Conservation (phyloP, 228 moss, liverwort and hornwort species). For the Sphagnum magellanicum region DNA sequence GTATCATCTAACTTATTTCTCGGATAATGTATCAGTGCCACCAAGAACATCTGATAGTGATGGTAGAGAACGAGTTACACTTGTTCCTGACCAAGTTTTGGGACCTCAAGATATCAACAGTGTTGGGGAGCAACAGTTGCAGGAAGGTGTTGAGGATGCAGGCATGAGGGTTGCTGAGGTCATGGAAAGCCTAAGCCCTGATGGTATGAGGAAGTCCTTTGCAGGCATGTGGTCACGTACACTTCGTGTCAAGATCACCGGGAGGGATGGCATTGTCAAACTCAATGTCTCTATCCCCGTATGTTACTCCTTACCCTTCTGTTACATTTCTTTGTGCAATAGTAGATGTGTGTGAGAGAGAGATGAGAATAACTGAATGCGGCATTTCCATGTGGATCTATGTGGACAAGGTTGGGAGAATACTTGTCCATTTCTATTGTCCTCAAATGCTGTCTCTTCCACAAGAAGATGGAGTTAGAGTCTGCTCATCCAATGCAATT, state of each 20-base stretch:
- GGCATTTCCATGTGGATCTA: too few relatives aligned
- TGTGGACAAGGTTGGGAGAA: too few relatives aligned
- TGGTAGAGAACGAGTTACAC: constrained; percentile 16
- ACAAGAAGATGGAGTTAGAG: too few relatives aligned
- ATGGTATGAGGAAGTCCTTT: constrained; percentile 38
- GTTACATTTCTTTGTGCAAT: background rate
- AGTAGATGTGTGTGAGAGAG: too few relatives aligned
- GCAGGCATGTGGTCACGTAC: constrained; percentile 69
- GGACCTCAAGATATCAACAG: constrained; percentile 6
- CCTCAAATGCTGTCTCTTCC: too few relatives aligned
- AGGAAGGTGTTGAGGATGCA: constrained; percentile 9
- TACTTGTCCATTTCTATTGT: too few relatives aligned
- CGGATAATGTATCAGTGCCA: constrained; percentile 2
- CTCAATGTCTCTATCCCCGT: constrained; percentile 83
- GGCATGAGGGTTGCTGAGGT: constrained; percentile 31
- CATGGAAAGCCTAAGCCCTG: constrained; percentile 31
- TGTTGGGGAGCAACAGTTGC: background rate
- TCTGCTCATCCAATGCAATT: too few relatives aligned
- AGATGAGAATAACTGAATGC: too few relatives aligned
- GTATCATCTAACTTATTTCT: background rate
- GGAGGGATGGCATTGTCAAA: constrained; percentile 62
- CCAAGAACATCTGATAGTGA: constrained; percentile 19
- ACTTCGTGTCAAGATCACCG: constrained; percentile 73
- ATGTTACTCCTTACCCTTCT: constrained; percentile 14
- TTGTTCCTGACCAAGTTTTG: constrained; percentile 36